phyloP scores from a whole-genome alignment of 2,329 filamentous ascomycete species.

The Exutisphaerella laricina region DNA sequence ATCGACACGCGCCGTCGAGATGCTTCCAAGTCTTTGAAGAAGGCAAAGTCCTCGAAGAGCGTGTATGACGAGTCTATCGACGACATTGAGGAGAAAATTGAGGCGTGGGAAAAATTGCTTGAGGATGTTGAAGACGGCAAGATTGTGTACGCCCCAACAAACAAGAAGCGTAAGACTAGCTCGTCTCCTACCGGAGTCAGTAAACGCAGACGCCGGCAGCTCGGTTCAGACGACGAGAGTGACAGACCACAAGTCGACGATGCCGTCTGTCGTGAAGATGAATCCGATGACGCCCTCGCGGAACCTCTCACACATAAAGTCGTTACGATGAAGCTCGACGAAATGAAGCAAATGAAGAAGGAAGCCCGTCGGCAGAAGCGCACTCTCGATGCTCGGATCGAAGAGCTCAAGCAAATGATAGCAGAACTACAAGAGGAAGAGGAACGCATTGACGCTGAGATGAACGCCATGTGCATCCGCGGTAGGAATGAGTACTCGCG shows the following conservation, averaged over 20 bases:
- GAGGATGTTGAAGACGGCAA: constrained; percentile 39
- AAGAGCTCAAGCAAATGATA: constrained; percentile 29
- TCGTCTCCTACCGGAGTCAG: not conserved
- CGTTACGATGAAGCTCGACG: constrained; percentile 41
- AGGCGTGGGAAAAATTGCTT: constrained; percentile 42
- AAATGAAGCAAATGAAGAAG: constrained; percentile 42
- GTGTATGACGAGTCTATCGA: constrained; percentile 34
- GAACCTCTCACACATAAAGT: constrained; percentile 38
- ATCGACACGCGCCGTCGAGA: constrained; percentile 16
- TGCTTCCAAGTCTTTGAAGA: constrained; percentile 21
- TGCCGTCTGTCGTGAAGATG: not conserved
- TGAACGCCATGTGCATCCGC: constrained; percentile 45
- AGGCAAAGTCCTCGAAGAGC: constrained; percentile 33
- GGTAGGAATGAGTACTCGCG: constrained; percentile 54
- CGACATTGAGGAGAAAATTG: constrained; percentile 39
- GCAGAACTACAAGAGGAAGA: constrained; percentile 29
- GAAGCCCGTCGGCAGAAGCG: constrained; percentile 21
- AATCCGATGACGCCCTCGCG: constrained; percentile 21
- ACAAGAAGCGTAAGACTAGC: constrained; percentile 33
- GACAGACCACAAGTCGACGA: constrained; percentile 4
- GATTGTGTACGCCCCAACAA: constrained; percentile 38
- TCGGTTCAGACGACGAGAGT: constrained; percentile 27
- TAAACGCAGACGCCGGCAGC: constrained; percentile 15
- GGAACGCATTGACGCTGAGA: constrained; percentile 31
- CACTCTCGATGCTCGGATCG: constrained; percentile 29